A percentile compares a stretch with the other conserved stretches of the same genome.
Evolutionary conservation across 1,284 basidiomycete species (phyloP).

Genomic region (Leccinum insigne): DNA sequence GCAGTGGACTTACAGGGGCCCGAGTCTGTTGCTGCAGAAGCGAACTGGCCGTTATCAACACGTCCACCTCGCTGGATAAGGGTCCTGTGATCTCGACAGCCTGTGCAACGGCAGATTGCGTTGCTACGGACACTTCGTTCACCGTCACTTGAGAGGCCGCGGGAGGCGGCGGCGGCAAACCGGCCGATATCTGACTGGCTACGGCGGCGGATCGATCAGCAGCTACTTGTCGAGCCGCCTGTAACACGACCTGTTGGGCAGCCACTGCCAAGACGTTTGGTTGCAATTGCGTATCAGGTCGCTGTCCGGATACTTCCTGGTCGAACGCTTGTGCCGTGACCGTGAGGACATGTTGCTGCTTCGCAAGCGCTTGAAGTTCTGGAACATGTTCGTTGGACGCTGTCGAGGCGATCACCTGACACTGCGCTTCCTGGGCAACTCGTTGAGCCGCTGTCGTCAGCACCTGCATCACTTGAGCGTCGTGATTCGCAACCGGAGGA

Average conservation of each 20-base stretch:
- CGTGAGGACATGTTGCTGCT: constrained; percentile 78
- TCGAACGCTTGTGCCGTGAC: constrained; percentile 76
- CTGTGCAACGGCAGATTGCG: constrained; percentile 52
- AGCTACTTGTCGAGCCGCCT: constrained; percentile 70
- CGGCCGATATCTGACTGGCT: constrained; percentile 39
- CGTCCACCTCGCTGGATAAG: constrained; percentile 37
- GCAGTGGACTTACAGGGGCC: constrained; percentile 30
- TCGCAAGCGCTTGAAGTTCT: constrained; percentile 66
- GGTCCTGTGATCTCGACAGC: constrained; percentile 42
- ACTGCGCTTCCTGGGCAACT: constrained; percentile 70
- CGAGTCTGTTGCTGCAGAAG: constrained; percentile 36
- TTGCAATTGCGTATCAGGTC: constrained; percentile 44
- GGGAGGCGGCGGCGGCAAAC: constrained; percentile 37
- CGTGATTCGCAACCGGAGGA: constrained; percentile 37
- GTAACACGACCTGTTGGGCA: constrained; percentile 75
- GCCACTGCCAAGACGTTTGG: constrained; percentile 61
- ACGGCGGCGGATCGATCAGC: constrained; percentile 51
- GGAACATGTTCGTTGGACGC: constrained; percentile 44
- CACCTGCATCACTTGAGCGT: constrained; percentile 72
- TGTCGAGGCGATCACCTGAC: constrained; percentile 56
- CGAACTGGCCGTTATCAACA: constrained; percentile 35
- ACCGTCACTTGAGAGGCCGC: constrained; percentile 67
- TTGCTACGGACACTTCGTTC: constrained; percentile 74
- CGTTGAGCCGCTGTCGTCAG: constrained; percentile 72
- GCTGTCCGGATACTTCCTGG: constrained; percentile 57